Conservation (phyloP, 148 eudicot genomes). For the Camellia granthamiana region DNA sequence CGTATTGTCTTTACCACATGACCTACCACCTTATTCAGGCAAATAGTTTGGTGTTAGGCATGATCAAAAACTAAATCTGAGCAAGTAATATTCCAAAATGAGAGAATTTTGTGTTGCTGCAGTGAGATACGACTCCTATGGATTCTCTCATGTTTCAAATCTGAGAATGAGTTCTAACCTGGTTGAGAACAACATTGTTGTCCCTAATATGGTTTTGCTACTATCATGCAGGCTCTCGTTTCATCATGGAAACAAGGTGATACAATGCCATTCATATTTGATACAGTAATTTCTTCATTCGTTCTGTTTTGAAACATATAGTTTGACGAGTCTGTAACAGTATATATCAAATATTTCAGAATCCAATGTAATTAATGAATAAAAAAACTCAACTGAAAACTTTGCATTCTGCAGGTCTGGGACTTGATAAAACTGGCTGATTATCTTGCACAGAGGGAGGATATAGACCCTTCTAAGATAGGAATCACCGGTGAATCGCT, state of each 20-base stretch:
- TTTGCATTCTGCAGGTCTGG: slow-evolving; percentile 62
- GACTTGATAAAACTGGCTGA: slow-evolving; percentile 88
- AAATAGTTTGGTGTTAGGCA: too few relatives aligned
- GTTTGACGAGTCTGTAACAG: background rate
- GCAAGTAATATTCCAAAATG: too few relatives aligned
- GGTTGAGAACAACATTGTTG: background rate
- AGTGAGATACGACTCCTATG: too few relatives aligned
- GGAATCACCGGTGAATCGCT: slow-evolving; percentile 99
- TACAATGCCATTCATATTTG: slow-evolving; percentile 96
- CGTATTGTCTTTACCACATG: too few relatives aligned
- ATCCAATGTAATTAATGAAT: background rate
- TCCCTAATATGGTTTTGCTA: slow-evolving; percentile 12
- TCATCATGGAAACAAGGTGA: slow-evolving; percentile 87
- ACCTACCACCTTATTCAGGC: too few relatives aligned
- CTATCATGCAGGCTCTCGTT: slow-evolving; percentile 69
- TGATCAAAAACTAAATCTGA: too few relatives aligned
- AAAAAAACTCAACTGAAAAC: background rate
- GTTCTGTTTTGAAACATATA: background rate
- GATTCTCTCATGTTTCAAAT: background rate
- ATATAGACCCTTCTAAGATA: slow-evolving; percentile 67
- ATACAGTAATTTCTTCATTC: slow-evolving; percentile 50
- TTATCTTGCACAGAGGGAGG: slow-evolving; percentile 66
- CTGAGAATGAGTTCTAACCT: background rate
- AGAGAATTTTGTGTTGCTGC: too few relatives aligned
- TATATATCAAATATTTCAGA: background rate